Evolutionary conservation across 2,329 filamentous ascomycete species (phyloP).

Genomic region (Epichloe baconii): DNA sequence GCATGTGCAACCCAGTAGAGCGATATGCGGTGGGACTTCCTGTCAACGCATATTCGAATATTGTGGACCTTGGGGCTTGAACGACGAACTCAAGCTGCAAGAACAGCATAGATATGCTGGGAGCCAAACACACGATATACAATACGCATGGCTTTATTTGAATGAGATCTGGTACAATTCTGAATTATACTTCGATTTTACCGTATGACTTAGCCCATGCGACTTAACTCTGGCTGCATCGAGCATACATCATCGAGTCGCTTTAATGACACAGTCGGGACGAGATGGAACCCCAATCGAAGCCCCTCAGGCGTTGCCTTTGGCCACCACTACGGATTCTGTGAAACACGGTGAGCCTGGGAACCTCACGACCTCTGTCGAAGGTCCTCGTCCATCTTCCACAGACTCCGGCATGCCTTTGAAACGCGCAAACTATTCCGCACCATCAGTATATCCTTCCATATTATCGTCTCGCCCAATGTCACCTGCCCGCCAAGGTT

Average conservation of each 20-base stretch:
- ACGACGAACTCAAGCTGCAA: neutral
- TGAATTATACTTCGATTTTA: neutral
- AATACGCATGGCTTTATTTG: neutral
- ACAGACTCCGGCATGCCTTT: constrained; percentile 42
- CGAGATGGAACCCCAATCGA: constrained; percentile 51
- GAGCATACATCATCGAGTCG: constrained; percentile 12
- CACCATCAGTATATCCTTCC: constrained; percentile 51
- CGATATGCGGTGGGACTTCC: constrained; percentile 8
- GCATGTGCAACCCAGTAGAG: constrained; percentile 6
- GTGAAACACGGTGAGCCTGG: constrained; percentile 47
- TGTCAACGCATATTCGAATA: neutral
- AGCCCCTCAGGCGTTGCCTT: constrained; percentile 56
- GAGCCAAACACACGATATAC: neutral
- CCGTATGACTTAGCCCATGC: constrained; percentile 10
- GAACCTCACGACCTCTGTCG: constrained; percentile 39
- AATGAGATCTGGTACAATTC: neutral
- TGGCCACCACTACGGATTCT: constrained; percentile 42
- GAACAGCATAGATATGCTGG: neutral
- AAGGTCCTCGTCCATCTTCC: constrained; percentile 31
- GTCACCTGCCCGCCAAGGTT: constrained; percentile 50
- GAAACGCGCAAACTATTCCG: constrained; percentile 40
- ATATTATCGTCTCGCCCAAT: constrained; percentile 55
- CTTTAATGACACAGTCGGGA: constrained; percentile 55
- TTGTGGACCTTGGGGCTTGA: neutral
- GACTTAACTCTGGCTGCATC: neutral